These are phyloP conservation scores for Fusarium palustre DNA, from an alignment of 2,329 filamentous ascomycete genomes.

Conservation along the genomic window DNA sequence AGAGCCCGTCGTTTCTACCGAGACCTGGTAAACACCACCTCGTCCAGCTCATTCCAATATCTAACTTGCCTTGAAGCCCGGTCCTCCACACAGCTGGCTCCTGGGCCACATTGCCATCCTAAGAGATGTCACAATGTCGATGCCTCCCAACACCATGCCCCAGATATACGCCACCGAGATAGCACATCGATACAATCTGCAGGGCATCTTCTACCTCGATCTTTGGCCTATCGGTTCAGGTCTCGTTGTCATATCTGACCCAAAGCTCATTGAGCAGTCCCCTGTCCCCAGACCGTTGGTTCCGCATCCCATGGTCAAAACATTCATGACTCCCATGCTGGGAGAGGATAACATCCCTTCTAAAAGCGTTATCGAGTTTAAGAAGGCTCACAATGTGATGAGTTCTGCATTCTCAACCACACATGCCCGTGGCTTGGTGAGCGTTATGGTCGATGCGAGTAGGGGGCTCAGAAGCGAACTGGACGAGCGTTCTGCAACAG, in stretches of 20 bases:
- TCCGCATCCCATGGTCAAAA: constrained; percentile 2
- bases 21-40: not conserved
- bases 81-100: constrained; percentile 31
- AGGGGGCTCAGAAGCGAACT: not conserved
- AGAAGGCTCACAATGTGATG: constrained; percentile 1
- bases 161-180: constrained; percentile 28
- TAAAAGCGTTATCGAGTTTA: constrained; percentile 9
- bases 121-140: not conserved
- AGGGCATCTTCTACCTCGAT: constrained; percentile 29
- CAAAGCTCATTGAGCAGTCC: constrained; percentile 16
- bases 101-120: constrained; percentile 21
- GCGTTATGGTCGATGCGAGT: constrained; percentile 16
- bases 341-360: not conserved
- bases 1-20: constrained; percentile 21
- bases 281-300: not conserved
- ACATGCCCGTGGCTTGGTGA: not conserved
- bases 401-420: constrained; percentile 13
- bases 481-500: not conserved
- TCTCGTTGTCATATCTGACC: not conserved
- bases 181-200: not conserved
- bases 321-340: constrained; percentile 3
- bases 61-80: not conserved
- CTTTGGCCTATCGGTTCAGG: constrained; percentile 22
- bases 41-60: not conserved
- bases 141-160: constrained; percentile 26